Base-by-base conservation (phyloP, 208 protist species). In the Leishmania amazonensis region DNA sequence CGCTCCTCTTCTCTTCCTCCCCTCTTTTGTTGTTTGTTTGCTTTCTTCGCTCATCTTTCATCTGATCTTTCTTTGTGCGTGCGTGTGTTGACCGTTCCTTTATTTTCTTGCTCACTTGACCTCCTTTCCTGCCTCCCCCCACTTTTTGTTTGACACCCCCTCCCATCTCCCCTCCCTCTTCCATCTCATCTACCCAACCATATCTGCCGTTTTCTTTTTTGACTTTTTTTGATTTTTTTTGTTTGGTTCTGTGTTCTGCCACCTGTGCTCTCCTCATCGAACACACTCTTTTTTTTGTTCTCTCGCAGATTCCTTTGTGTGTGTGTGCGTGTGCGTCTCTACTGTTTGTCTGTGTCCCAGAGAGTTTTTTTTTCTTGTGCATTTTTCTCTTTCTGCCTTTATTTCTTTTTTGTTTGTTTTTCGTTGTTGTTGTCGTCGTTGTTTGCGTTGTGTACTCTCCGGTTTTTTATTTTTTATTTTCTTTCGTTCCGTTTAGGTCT, bases 221-320 rank as follows among this genome's bases (percentile, higher is more conserved):
- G 57, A 15, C 53, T 60, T 64, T 75, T 81, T 47, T 58, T 75
- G 71, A 53, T 75, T 13, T 54, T 76, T 35, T 35, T 35, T 35
- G 31, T 35, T 35, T 40, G 21, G 35, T 40, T n/a, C 42, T 21
- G 51, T 54, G 51, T 54, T 54, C 17, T 54, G 17, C 17, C 51
- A 54, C 2, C 8, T 62, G 57, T 62, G 24, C 24, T 24, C 57
- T 24, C 57, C 40, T 31, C 47, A 28, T 13, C 51, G 28, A 62
- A 13, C 38, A 77, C 75, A 38, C 15, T 64, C 57, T 21, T 19
- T 51, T 31, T 40, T 6, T 62, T 28, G 0, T 6, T 53, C 24
- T 42, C 24, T 64, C 45, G 21, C 13, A 21, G 75, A 53, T 65
- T 38, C 15, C 11, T 78, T 64, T 68, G 47, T 76, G 24, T 76